A percentile compares a stretch with the other conserved stretches of the same genome.
These are phyloP conservation scores for Trypanosoma lewisi DNA, from an alignment of 208 protist species.

Conservation along the genomic window DNA sequence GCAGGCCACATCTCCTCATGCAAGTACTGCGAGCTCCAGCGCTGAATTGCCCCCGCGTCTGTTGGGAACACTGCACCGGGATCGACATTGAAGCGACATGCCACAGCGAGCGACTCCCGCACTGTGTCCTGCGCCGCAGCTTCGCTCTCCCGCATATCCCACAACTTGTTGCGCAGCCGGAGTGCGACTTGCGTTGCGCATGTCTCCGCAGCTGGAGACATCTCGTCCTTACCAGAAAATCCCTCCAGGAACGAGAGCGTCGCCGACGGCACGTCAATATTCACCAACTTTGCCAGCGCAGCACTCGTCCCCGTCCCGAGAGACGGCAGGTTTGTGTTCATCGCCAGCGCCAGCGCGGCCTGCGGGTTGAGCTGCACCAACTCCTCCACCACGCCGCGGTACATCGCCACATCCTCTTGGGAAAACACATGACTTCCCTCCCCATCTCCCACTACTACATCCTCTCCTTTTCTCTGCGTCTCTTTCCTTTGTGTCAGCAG, in stretches of 20 bases:
- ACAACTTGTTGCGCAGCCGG: slow-evolving; percentile 35
- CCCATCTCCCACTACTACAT: not conserved
- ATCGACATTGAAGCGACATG: slow-evolving; percentile 51
- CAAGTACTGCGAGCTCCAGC: slow-evolving; percentile 45
- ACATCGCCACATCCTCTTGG: slow-evolving; percentile 31
- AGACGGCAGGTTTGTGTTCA: slow-evolving; percentile 46
- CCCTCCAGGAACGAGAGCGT: slow-evolving; percentile 53
- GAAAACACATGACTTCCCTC: not conserved
- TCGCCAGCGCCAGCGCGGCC: slow-evolving; percentile 50
- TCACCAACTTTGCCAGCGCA: slow-evolving; percentile 48
- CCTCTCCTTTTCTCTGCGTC: not conserved
- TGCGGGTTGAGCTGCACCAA: slow-evolving; percentile 34
- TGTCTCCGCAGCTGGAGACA: slow-evolving; percentile 42
- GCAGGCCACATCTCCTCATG: slow-evolving; percentile 24
- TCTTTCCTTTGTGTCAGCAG: slow-evolving; percentile 13
- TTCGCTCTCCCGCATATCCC: slow-evolving; percentile 10
- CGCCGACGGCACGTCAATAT: slow-evolving; percentile 37
- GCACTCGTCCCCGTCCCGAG: slow-evolving; percentile 33
- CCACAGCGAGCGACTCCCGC: slow-evolving; percentile 23
- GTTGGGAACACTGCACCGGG: slow-evolving; percentile 56
- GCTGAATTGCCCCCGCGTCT: slow-evolving; percentile 44
- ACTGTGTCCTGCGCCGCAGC: not conserved
- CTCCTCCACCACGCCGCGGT: slow-evolving; percentile 56
- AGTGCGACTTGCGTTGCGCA: slow-evolving; percentile 61
- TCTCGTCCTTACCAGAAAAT: slow-evolving; percentile 52